Conservation (phyloP, 2,329 filamentous ascomycete species). For the Botrytis fabae region DNA sequence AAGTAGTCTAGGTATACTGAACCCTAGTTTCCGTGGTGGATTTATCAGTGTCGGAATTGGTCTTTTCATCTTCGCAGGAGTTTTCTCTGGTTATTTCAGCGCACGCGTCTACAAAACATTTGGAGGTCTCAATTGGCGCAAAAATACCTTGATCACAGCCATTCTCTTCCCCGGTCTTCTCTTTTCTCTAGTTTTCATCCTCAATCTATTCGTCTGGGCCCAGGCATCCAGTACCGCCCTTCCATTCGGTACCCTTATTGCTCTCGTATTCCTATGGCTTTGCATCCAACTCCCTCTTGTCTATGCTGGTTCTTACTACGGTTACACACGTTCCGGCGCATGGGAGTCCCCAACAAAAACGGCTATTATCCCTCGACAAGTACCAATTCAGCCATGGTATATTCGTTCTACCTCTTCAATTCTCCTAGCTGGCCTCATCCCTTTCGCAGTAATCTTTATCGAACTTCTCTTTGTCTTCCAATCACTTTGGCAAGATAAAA, state of each 20-base stretch:
- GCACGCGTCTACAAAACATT: slow-evolving; percentile 82
- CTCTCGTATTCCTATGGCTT: slow-evolving; percentile 74
- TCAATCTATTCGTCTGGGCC: slow-evolving; percentile 89
- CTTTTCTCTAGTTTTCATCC: slow-evolving; percentile 72
- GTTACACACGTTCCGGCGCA: slow-evolving; percentile 63
- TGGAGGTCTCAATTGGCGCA: slow-evolving; percentile 70
- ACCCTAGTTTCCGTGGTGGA: slow-evolving; percentile 85
- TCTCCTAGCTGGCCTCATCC: slow-evolving; percentile 73
- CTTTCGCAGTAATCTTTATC: slow-evolving; percentile 86
- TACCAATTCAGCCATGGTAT: slow-evolving; percentile 76
- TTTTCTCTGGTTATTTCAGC: slow-evolving; percentile 87
- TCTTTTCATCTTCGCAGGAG: slow-evolving; percentile 78
- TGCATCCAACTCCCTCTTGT: slow-evolving; percentile 84
- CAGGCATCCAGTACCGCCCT: slow-evolving; percentile 86
- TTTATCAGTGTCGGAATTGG: slow-evolving; percentile 83
- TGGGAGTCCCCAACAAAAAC: slow-evolving; percentile 86
- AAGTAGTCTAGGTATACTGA: slow-evolving; percentile 74
- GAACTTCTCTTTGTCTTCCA: slow-evolving; percentile 86
- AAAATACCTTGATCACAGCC: slow-evolving; percentile 76
- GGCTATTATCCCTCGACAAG: slow-evolving; percentile 66
- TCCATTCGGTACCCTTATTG: slow-evolving; percentile 76
- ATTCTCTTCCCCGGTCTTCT: slow-evolving; percentile 76
- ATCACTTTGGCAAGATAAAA: slow-evolving; percentile 87
- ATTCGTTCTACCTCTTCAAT: slow-evolving; percentile 61
- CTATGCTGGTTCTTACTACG: slow-evolving; percentile 76